A percentile compares a stretch with the other conserved stretches of the same genome.
phyloP scores from a whole-genome alignment of 805 yeast genomes.

The Yamadazyma endophytica region DNA sequence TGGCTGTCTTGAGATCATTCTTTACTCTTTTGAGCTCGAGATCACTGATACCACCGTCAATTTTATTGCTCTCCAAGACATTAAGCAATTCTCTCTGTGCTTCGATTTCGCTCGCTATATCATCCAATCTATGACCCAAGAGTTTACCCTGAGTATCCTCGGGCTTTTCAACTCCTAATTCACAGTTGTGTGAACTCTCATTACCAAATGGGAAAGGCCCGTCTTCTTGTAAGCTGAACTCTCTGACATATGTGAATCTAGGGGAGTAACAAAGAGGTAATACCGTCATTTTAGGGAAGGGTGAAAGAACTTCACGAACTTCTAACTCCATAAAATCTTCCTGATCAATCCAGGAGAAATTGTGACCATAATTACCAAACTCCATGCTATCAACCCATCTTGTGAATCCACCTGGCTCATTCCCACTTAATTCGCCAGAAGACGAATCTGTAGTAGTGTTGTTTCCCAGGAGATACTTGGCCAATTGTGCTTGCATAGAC shows the following conservation, averaged over 20 bases:
- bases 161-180: constrained; percentile 50
- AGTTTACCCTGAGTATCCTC: constrained; percentile 50
- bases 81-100: constrained; percentile 18
- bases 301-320: constrained; percentile 34
- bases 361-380: constrained; percentile 24
- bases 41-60: too few species aligned
- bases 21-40: constrained; percentile 6
- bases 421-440: constrained; percentile 8
- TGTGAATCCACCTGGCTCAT: constrained; percentile 7
- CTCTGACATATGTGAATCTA: constrained; percentile 57
- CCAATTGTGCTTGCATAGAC: constrained; percentile 25
- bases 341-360: constrained; percentile 61
- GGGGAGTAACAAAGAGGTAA: constrained; percentile 52
- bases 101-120: constrained; percentile 22
- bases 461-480: constrained; percentile 4
- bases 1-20: constrained; percentile 7
- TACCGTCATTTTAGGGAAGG: constrained; percentile 41
- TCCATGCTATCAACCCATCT: constrained; percentile 22
- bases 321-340: constrained; percentile 77
- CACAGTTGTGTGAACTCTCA: constrained; percentile 63
- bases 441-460: constrained; percentile 7
- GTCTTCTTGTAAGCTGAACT: constrained; percentile 39
- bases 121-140: constrained; percentile 22
- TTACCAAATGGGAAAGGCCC: constrained; percentile 57
- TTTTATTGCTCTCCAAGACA: constrained; percentile 15